Evolutionary conservation across 805 yeast genomes (phyloP), one percentile per base, ranked within the genome.

Genomic region (Teunomyces panamensis): DNA sequence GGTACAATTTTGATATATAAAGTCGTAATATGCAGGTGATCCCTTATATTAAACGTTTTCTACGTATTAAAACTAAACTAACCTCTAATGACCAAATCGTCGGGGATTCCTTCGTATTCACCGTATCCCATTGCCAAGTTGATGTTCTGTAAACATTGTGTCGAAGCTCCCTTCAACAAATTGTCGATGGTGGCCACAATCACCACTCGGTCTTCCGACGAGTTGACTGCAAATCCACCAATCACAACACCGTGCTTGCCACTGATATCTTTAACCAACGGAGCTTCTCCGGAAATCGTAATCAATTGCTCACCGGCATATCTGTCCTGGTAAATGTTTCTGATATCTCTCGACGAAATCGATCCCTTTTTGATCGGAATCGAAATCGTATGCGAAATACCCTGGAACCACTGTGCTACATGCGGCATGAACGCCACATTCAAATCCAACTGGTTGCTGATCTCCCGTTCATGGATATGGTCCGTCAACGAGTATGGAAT

Each of bases 321-420:
- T 63, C 90, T 80, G 30, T 90, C 95, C 69, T 88, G 92, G 74
- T 87, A 94, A 51, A 92, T 69, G 64, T 85, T 80, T 70, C 96
- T 81, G 54, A 90, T 79, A 49, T 89, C 96, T 64, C 96, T 82
- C 9, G 94, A 78, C 7, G 92, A 80, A 54, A 91, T 71, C 45
- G 81, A 75, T 52, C 79, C 74, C 46, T 65, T 67, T 58, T 80
- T 84, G 61, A 94, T 79, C 45, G 99, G 99, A 50, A 94, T 87
- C 36, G 89, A 84, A 47, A 94, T 85, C 16, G 99, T 92, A 60
- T 87, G 87, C 1, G 96, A 79, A 56, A 94, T 94, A 58, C 99
- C 99, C 72, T 95, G 98, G 83, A 94, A 94, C 99, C 99, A 94
- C 66, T 87, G 95, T 2, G 97, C 99, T 50, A 94, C 99, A 62